Base-by-base conservation (phyloP, 2,329 filamentous ascomycete species). In the Botrytis cinerea region DNA sequence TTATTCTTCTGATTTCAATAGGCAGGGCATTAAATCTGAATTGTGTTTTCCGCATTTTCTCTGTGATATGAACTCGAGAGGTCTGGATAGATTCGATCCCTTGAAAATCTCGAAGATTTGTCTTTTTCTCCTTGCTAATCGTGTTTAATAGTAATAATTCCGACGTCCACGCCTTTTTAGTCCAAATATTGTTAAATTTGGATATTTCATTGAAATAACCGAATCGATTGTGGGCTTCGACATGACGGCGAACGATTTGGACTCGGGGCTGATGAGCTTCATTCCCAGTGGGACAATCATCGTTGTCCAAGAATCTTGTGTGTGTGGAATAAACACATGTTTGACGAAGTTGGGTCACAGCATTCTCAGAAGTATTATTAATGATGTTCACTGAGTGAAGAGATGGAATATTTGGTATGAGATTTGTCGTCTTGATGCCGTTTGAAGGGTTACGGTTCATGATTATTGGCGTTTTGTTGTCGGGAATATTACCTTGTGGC, bases 301-400 rank as follows among this genome's bases (percentile, higher is more conserved):
- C 14, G 25, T 62, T 25, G 10, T 48, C 43, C 10, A 64, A 4
- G 4, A 64, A 64, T 35, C 43, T 64, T 46, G 43, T 48, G n/a
- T 64, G 62, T 1, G 43, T 64, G 10, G 62, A 48, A 64, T 18
- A 48, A 2, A 25, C 20, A 35, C 18, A 2, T 25, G 18, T 14
- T 7, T 61, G 32, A 4, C 22, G 59, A 61, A 7, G 10, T 22
- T 10, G 0, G 2, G 10, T 40, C 8, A 2, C 18, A 8, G 7
- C 10, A 7, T n/a, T 61, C 0, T 14, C 20, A 9, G 20, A 14
- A 38, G 0, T n/a, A 40, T 38, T 14, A 0, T 61, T 5, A 1
- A 7, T 61, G 20, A 4, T 5, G 20, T 2, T 10, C 4, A 7
- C 2, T 22, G 35, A 25, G 4, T 38, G 2, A 46, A 7, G 28